A percentile compares a stretch with the other conserved stretches of the same genome.
Evolutionary conservation across 2,329 filamentous ascomycete genomes (phyloP).

Genomic region (Pyricularia sp.): DNA sequence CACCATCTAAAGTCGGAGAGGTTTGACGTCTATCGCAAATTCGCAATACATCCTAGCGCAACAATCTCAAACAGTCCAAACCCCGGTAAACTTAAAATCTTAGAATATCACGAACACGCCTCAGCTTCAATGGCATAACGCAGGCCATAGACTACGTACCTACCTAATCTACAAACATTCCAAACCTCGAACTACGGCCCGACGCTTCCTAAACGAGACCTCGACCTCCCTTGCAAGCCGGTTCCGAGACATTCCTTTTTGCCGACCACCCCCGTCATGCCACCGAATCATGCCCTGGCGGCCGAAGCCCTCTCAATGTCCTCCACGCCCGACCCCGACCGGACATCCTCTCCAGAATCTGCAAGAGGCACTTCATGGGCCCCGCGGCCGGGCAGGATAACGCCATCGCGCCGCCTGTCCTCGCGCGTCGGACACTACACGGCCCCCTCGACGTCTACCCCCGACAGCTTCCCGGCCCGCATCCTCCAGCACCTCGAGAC

Average conservation of each 20-base stretch:
- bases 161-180: neutral
- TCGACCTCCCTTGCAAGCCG: neutral
- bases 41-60: neutral
- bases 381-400: constrained; percentile 6
- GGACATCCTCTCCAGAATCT: constrained; percentile 17
- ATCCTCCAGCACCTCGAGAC: neutral
- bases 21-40: neutral
- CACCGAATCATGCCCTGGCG: constrained; percentile 39
- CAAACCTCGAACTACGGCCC: neutral
- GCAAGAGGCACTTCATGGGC: constrained; percentile 25
- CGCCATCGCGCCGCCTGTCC: constrained; percentile 19
- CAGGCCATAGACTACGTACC: neutral
- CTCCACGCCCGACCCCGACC: constrained; percentile 13
- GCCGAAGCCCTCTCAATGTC: constrained; percentile 39
- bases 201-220: neutral
- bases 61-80: neutral
- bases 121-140: neutral
- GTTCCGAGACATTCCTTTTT: neutral
- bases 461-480: neutral
- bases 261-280: constrained; percentile 30
- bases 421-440: neutral
- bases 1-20: neutral
- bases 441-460: neutral
- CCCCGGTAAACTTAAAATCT: neutral
- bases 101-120: neutral